A percentile compares a stretch with the other conserved stretches of the same genome.
phyloP scores from a whole-genome alignment of 768 basidiomycete species.

The Collybia mongolica region DNA sequence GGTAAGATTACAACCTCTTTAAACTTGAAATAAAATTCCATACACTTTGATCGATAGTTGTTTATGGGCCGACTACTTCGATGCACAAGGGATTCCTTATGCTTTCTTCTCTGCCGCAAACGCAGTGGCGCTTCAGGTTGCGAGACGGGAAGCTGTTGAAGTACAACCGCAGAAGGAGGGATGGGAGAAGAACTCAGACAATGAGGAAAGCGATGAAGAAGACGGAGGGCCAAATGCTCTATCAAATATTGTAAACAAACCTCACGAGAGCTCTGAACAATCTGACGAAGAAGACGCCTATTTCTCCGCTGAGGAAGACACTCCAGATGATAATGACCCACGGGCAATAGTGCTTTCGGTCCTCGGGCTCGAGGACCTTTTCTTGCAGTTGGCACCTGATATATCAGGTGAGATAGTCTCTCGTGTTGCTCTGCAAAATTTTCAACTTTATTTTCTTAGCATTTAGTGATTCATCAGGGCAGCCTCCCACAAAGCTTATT shows the following conservation, averaged over 20 bases:
- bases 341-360: conserved; percentile 82
- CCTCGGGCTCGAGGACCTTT: conserved; percentile 83
- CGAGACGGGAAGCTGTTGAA: conserved; percentile 48
- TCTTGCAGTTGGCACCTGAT: conserved; percentile 68
- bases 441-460: conserved; percentile 34
- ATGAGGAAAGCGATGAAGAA: conserved; percentile 1
- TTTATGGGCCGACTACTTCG: conserved; percentile 92
- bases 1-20: conserved; percentile 42
- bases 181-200: not conserved
- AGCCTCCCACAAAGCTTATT: conserved; percentile 60
- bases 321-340: conserved; percentile 51
- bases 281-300: conserved; percentile 35
- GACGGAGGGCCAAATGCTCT: not conserved
- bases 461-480: conserved; percentile 58
- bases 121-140: conserved; percentile 81
- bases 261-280: not conserved
- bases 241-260: not conserved
- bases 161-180: conserved; percentile 19
- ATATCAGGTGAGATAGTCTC: conserved; percentile 49
- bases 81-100: conserved; percentile 68
- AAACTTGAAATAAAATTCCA: not conserved
- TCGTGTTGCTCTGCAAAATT: not conserved
- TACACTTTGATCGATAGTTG: conserved; percentile 40
- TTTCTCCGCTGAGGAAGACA: conserved; percentile 55
- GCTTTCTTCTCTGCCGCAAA: conserved; percentile 94